Evolutionary conservation across 2,329 filamentous ascomycete species (phyloP).

Genomic region (Tolypocladium guangdongense): DNA sequence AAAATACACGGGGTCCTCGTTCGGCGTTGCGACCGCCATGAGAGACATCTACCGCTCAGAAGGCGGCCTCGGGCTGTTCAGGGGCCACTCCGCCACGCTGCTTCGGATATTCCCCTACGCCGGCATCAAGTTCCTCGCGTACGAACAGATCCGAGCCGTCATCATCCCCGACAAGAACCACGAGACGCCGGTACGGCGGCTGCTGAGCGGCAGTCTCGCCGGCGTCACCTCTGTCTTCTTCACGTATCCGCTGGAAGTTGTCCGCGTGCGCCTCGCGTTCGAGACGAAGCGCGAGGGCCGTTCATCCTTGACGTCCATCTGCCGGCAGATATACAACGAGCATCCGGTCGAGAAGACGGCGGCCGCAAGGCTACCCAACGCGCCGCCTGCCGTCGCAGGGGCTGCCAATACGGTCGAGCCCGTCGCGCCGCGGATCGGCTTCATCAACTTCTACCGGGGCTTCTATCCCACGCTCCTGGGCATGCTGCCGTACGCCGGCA

Average conservation of each 20-base stretch:
- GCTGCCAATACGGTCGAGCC: constrained; percentile 30
- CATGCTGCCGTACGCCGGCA: constrained; percentile 94
- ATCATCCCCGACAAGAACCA: constrained; percentile 62
- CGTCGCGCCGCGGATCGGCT: constrained; percentile 50
- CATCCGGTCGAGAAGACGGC: constrained; percentile 32
- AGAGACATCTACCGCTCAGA: constrained; percentile 70
- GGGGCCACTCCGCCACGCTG: constrained; percentile 88
- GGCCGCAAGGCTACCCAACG: constrained; percentile 16
- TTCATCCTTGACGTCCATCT: constrained; percentile 65
- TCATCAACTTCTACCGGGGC: constrained; percentile 90
- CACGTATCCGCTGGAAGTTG: constrained; percentile 89
- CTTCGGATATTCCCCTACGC: constrained; percentile 95
- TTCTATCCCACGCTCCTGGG: constrained; percentile 84
- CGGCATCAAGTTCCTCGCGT: constrained; percentile 94
- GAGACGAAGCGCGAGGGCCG: constrained; percentile 71
- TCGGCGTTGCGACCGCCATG: constrained; percentile 72
- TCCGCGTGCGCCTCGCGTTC: constrained; percentile 85
- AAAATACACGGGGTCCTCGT: constrained; percentile 86
- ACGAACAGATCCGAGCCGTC: constrained; percentile 81
- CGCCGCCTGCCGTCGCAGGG: constrained; percentile 23
- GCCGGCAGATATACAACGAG: constrained; percentile 79
- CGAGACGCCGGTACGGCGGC: constrained; percentile 70
- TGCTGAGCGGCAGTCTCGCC: constrained; percentile 62
- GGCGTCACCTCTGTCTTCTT: constrained; percentile 90
- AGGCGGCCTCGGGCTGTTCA: constrained; percentile 68